phyloP scores from a whole-genome alignment of 1,284 basidiomycete species.

The Irpex lacteus region DNA sequence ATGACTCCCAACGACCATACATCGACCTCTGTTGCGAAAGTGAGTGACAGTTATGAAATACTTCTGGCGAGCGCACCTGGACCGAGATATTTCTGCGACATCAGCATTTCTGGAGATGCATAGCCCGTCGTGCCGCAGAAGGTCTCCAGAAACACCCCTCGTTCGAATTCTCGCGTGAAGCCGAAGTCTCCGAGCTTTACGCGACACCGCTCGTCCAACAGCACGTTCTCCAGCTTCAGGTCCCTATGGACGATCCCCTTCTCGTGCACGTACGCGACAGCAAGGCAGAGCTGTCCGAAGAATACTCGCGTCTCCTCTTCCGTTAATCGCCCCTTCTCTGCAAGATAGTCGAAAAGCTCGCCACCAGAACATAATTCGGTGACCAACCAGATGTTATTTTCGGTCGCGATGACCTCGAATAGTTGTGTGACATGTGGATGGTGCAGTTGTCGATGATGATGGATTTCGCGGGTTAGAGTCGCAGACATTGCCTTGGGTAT shows the following conservation, averaged over 20 bases:
- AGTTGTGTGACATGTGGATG: constrained; percentile 95
- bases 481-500: constrained; percentile 92
- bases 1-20: constrained; percentile 98
- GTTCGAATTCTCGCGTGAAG: constrained; percentile 93
- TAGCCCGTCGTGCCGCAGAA: constrained; percentile 97
- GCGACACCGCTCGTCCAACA: constrained; percentile 84
- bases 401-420: constrained; percentile 97
- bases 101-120: constrained; percentile 93
- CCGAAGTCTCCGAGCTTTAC: constrained; percentile 96
- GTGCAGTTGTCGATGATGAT: constrained; percentile 95
- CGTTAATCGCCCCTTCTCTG: constrained; percentile 85
- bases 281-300: constrained; percentile 96
- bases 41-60: constrained; percentile 28
- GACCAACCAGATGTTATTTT: constrained; percentile 94
- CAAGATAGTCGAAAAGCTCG: constrained; percentile 96
- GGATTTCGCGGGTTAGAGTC: constrained; percentile 93
- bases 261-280: constrained; percentile 87
- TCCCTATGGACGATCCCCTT: constrained; percentile 95
- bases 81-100: constrained; percentile 87
- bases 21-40: constrained; percentile 76
- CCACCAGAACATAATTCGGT: constrained; percentile 96
- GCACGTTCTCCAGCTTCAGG: constrained; percentile 94
- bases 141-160: constrained; percentile 84
- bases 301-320: constrained; percentile 83
- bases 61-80: constrained; percentile 54